Evolutionary conservation across 257 asterid genomes (phyloP).

Genomic region (Galeopsis tetrahit): DNA sequence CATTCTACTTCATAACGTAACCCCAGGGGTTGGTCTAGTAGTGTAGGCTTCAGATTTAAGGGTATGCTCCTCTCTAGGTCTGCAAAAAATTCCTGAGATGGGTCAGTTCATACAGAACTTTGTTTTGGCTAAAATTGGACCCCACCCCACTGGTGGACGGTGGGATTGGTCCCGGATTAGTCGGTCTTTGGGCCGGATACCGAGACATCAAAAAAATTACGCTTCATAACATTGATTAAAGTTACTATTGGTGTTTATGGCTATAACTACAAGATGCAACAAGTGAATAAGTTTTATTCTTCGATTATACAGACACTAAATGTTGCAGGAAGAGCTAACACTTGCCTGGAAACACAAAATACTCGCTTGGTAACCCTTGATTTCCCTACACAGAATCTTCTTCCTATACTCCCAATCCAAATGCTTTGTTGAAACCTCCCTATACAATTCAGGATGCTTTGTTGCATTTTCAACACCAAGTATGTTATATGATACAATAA

Average conservation of each 20-base stretch:
- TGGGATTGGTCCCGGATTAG: too few species aligned
- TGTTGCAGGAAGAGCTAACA: conserved; percentile 28
- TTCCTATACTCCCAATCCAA: conserved; percentile 80
- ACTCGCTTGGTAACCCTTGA: conserved; percentile 62
- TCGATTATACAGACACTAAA: conserved; percentile 11
- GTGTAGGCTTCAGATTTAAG: too few species aligned
- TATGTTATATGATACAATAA: conserved; percentile 75
- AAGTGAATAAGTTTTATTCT: conserved; percentile 14
- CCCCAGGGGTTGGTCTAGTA: too few species aligned
- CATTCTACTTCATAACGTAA: not conserved
- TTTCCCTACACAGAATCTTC: conserved; percentile 59
- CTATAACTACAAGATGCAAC: conserved; percentile 2
- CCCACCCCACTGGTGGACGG: too few species aligned
- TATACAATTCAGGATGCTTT: conserved; percentile 69
- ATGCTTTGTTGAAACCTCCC: conserved; percentile 46
- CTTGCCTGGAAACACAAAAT: conserved; percentile 81
- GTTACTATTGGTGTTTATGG: not conserved
- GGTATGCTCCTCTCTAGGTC: too few species aligned
- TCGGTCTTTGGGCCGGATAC: too few species aligned
- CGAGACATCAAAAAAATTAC: too few species aligned
- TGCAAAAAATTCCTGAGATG: too few species aligned
- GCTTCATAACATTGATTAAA: not conserved
- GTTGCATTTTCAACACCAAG: conserved; percentile 75
- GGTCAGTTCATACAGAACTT: too few species aligned
- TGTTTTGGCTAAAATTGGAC: too few species aligned